phyloP scores from a whole-genome alignment of 2,329 filamentous ascomycete species.

The Talaromyces sp. region DNA sequence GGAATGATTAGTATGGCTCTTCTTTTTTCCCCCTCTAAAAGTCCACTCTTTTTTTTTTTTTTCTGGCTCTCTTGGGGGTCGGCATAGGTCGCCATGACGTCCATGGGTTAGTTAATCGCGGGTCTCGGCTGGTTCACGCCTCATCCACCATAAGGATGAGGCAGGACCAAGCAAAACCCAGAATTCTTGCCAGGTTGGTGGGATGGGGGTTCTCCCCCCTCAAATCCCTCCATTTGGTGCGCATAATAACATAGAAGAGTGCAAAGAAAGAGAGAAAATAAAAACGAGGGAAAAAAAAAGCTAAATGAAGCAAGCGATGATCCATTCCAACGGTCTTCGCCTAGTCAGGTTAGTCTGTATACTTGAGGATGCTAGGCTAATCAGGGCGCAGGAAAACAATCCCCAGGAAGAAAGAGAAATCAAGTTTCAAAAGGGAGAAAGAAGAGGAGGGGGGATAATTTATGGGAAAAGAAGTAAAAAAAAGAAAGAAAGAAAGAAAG shows the following conservation, averaged over 20 bases:
- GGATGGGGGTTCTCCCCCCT: background rate
- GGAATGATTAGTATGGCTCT: background rate
- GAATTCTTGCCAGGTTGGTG: background rate
- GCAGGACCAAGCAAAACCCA: background rate
- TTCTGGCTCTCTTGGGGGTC: background rate
- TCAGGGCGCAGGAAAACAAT: constrained; percentile 2
- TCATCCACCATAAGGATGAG: constrained; percentile 8
- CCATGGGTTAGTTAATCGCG: constrained; percentile 7
- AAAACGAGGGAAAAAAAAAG: constrained; percentile 5
- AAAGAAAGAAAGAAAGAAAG: constrained; percentile 4
- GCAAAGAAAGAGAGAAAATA: background rate
- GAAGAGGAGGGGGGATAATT: background rate
- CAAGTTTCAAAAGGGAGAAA: background rate
- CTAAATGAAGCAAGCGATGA: constrained; percentile 18
- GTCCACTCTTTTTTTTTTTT: background rate
- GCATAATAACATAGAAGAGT: background rate
- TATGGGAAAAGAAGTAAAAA: constrained; percentile 2
- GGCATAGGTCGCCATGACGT: constrained; percentile 13
- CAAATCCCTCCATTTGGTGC: background rate
- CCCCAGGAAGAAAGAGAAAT: background rate
- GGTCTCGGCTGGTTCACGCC: constrained; percentile 9
- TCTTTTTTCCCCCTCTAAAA: too few species aligned
- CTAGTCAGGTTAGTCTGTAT: constrained; percentile 31
- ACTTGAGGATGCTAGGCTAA: constrained; percentile 8
- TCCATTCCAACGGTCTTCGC: constrained; percentile 31